Percentiles rank a stretch among this genome's conserved stretches.
Conservation (phyloP, 2,329 filamentous ascomycete species). For the Plectosphaerella cucumerina region DNA sequence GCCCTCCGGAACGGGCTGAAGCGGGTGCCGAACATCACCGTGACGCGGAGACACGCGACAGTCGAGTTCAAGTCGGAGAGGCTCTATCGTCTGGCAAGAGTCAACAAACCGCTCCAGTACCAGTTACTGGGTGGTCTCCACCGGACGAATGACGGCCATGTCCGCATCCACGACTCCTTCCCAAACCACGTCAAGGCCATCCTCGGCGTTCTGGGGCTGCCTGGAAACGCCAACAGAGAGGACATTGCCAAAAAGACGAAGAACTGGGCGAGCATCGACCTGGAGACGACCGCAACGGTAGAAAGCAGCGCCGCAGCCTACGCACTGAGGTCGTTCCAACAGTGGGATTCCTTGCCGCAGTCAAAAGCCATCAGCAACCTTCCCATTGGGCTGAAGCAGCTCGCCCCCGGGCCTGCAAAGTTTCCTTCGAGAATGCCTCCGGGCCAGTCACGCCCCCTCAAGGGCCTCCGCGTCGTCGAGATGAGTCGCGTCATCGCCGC, state of each 20-base stretch:
- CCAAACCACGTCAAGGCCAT: slow-evolving; percentile 42
- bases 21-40: slow-evolving; percentile 30
- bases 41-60: slow-evolving; percentile 40
- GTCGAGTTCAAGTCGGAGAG: slow-evolving; percentile 51
- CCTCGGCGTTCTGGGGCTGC: slow-evolving; percentile 36
- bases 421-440: slow-evolving; percentile 25
- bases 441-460: slow-evolving; percentile 24
- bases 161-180: slow-evolving; percentile 53
- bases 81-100: slow-evolving; percentile 38
- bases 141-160: slow-evolving; percentile 43
- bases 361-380: slow-evolving; percentile 35
- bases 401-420: slow-evolving; percentile 17
- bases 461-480: slow-evolving; percentile 27
- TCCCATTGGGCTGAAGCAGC: slow-evolving; percentile 38
- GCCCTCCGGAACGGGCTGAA: slow-evolving; percentile 22
- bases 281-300: slow-evolving; percentile 40
- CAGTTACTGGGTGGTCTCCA: slow-evolving; percentile 47
- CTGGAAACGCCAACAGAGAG: slow-evolving; percentile 22
- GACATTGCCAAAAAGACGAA: slow-evolving; percentile 32
- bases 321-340: slow-evolving; percentile 41
- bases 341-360: slow-evolving; percentile 49
- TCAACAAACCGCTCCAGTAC: slow-evolving; percentile 24
- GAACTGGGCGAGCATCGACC: slow-evolving; percentile 37
- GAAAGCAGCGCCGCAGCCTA: slow-evolving; percentile 38
- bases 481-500: slow-evolving; percentile 29